Conservation (phyloP, 2,329 filamentous ascomycete genomes). For the Xylariaceae sp. region DNA sequence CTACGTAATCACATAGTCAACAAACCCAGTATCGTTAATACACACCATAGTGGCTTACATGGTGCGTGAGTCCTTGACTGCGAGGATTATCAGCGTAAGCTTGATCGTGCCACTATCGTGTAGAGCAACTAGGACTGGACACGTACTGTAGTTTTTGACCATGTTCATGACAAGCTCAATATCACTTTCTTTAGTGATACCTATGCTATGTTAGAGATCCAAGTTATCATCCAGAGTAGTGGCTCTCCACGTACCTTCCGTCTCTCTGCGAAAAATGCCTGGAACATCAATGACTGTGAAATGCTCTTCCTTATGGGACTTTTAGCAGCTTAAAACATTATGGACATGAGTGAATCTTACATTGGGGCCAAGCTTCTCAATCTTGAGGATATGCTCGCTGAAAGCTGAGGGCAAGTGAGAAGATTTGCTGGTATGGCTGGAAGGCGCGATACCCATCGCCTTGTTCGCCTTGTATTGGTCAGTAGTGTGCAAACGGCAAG, state of each 20-base stretch:
- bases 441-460: constrained; percentile 41
- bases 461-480: constrained; percentile 35
- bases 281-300: constrained; percentile 53
- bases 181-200: constrained; percentile 42
- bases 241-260: constrained; percentile 25
- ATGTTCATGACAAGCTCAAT: constrained; percentile 43
- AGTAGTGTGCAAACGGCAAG: neutral
- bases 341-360: constrained; percentile 21
- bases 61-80: constrained; percentile 40
- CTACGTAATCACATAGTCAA: constrained; percentile 9
- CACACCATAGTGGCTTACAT: constrained; percentile 30
- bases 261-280: constrained; percentile 45
- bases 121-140: neutral
- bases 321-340: neutral
- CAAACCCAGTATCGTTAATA: constrained; percentile 3
- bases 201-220: constrained; percentile 17
- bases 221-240: neutral
- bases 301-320: constrained; percentile 35
- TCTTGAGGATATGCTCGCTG: constrained; percentile 43
- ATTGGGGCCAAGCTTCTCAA: constrained; percentile 42
- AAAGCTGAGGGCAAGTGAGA: constrained; percentile 32
- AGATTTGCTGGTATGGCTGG: neutral
- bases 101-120: neutral
- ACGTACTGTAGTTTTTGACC: constrained; percentile 41
- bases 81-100: neutral